Evolutionary conservation across 1,284 basidiomycete species (phyloP).

Genomic region (Earliella scabrosa): DNA sequence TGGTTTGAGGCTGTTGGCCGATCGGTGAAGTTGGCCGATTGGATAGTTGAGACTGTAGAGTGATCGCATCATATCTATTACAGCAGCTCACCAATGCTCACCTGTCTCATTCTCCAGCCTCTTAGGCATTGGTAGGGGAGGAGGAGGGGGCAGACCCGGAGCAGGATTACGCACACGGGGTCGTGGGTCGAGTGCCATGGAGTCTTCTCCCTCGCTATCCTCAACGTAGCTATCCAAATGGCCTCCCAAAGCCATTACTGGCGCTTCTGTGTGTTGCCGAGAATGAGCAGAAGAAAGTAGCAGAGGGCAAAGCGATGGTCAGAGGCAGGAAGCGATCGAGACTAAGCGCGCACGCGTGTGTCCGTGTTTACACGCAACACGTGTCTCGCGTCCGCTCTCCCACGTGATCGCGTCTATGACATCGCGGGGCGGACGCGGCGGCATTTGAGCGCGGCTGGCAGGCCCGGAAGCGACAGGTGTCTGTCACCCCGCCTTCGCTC

Average conservation of each 20-base stretch:
- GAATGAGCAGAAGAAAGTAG: neutral
- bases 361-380: slow-evolving; percentile 20
- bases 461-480: slow-evolving; percentile 1
- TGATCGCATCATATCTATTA: neutral
- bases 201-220: slow-evolving; percentile 33
- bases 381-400: slow-evolving; percentile 12
- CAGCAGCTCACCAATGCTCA: no score
- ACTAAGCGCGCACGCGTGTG: slow-evolving; percentile 8
- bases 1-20: neutral
- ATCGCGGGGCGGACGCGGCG: slow-evolving; percentile 8
- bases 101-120: slow-evolving; percentile 1
- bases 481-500: neutral
- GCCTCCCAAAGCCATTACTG: neutral
- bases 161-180: neutral
- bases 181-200: slow-evolving; percentile 11
- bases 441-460: neutral
- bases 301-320: slow-evolving; percentile 7
- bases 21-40: slow-evolving; percentile 18
- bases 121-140: neutral
- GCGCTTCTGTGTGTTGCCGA: no score
- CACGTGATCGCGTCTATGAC: slow-evolving; percentile 31
- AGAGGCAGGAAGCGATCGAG: slow-evolving; percentile 11
- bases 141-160: slow-evolving; percentile 5
- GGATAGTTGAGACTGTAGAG: slow-evolving; percentile 17
- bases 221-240: slow-evolving; percentile 25